Conservation (phyloP, 345 rosid genomes). For the Microcos paniculata region DNA sequence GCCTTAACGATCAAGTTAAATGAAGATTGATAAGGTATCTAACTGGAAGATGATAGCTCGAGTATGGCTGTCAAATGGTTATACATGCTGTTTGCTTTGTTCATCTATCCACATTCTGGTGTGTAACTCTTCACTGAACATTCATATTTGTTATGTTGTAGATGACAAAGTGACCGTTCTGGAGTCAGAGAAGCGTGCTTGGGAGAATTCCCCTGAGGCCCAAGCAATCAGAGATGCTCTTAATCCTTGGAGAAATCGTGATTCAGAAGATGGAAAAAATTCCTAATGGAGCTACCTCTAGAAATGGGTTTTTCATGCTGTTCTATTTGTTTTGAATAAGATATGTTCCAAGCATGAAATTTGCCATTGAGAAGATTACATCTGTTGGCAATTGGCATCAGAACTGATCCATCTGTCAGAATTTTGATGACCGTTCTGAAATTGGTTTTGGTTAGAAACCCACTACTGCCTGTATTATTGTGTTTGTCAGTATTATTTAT, state of each 20-base stretch:
- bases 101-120: background rate
- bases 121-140: slow-evolving; percentile 6
- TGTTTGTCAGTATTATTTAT: background rate
- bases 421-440: background rate
- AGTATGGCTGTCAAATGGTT: background rate
- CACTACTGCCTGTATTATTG: background rate
- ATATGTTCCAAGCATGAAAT: background rate
- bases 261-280: slow-evolving; percentile 37
- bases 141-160: slow-evolving; percentile 24
- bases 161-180: slow-evolving; percentile 85
- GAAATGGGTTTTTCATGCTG: slow-evolving; percentile 2
- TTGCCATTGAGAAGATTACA: background rate
- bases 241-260: slow-evolving; percentile 85
- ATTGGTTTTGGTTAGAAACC: background rate
- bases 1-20: background rate
- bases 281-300: slow-evolving; percentile 19
- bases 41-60: background rate
- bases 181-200: slow-evolving; percentile 83
- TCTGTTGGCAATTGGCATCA: background rate
- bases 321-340: background rate
- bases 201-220: slow-evolving; percentile 73
- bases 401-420: background rate
- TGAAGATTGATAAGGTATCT: background rate
- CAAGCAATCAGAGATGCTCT: slow-evolving; percentile 73
- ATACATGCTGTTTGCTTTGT: background rate